Evolutionary conservation across 345 rosid genomes (phyloP).

Genomic region (Diplotaxis tenuifolia): DNA sequence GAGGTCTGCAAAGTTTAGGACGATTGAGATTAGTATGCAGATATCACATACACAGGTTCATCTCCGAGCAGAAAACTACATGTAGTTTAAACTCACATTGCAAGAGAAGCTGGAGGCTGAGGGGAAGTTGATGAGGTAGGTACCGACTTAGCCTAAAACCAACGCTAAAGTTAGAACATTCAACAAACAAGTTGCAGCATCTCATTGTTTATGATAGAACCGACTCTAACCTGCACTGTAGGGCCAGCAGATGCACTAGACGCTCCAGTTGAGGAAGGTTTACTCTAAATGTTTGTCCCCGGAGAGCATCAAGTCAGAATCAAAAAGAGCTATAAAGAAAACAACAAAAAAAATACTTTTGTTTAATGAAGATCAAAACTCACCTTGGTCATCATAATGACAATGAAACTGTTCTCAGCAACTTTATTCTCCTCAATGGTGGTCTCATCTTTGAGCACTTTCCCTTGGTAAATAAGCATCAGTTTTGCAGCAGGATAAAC

Average conservation of each 20-base stretch:
- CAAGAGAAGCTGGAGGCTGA: constrained; percentile 42
- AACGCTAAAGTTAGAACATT: constrained; percentile 1
- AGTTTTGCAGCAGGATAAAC: constrained; percentile 67
- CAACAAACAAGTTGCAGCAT: constrained; percentile 12
- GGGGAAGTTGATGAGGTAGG: constrained; percentile 41
- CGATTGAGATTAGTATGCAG: not conserved
- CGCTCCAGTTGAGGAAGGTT: constrained; percentile 55
- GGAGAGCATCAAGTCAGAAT: not conserved
- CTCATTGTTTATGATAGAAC: not conserved
- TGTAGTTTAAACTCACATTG: constrained; percentile 42
- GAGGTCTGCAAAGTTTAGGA: constrained; percentile 24
- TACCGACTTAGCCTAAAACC: constrained; percentile 50
- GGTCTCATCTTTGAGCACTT: constrained; percentile 72
- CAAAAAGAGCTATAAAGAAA: not conserved
- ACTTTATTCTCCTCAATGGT: constrained; percentile 75
- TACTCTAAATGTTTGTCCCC: constrained; percentile 40
- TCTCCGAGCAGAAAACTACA: not conserved
- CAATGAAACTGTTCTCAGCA: constrained; percentile 71
- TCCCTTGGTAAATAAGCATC: constrained; percentile 87
- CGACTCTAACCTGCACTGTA: constrained; percentile 47
- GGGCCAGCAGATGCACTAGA: constrained; percentile 56
- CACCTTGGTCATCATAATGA: constrained; percentile 82
- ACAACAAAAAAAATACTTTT: not conserved
- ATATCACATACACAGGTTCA: not conserved
- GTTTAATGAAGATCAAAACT: not conserved